Evolutionary conservation across 2,329 filamentous ascomycete genomes (phyloP).

Genomic region (Pestalotiopsis sp.): DNA sequence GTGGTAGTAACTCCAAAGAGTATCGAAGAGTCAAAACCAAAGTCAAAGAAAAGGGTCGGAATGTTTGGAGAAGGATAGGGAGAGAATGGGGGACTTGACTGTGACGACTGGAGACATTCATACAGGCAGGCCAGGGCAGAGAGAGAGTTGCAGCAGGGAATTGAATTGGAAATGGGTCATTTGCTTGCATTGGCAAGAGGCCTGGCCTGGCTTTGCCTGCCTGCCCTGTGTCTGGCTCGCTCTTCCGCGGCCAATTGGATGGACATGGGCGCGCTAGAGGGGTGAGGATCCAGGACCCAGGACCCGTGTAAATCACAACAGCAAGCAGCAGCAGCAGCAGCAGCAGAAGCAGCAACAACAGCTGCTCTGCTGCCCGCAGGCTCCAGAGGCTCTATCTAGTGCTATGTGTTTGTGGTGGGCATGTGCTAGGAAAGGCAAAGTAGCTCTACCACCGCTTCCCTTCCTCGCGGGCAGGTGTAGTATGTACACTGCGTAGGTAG

Average conservation of each 20-base stretch:
- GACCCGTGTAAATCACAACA: constrained; percentile 2
- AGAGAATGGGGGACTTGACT: constrained; percentile 5
- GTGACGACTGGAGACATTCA: neutral
- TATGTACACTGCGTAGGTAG: neutral
- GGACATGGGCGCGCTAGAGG: neutral
- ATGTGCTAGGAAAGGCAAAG: neutral
- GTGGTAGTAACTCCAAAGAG: constrained; percentile 1
- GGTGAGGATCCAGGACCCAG: constrained; percentile 6
- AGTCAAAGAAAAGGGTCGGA: constrained; percentile 4
- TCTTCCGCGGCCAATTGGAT: neutral
- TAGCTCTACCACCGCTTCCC: neutral
- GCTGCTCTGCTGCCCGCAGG: neutral
- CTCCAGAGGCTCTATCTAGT: neutral
- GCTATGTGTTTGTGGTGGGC: neutral
- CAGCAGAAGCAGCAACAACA: neutral
- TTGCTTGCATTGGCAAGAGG: constrained; percentile 4
- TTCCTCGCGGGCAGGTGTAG: neutral
- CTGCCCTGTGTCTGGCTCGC: neutral
- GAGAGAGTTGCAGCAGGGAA: constrained; percentile 5
- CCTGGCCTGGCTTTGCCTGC: neutral
- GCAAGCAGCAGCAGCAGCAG: neutral
- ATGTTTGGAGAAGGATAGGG: constrained; percentile 14
- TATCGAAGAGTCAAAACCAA: constrained; percentile 4
- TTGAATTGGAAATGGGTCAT: neutral
- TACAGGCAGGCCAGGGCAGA: neutral